Evolutionary conservation across 495 filamentous ascomycete species (phyloP).

Genomic region (Podospora bellae-mahoneyi): DNA sequence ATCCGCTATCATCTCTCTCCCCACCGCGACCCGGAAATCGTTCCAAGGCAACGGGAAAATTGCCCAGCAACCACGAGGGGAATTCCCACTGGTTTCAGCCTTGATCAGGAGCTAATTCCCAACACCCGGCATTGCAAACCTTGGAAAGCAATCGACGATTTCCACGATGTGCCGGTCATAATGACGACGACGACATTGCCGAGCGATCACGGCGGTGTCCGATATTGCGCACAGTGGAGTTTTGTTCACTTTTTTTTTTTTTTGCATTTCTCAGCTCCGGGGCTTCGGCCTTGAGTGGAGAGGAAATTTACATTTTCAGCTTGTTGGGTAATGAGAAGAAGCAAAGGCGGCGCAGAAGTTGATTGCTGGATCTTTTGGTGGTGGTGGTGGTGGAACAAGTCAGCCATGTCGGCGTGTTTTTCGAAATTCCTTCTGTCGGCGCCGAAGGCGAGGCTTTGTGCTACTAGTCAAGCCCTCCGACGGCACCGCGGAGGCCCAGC

Average conservation of each 20-base stretch:
- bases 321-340: neutral
- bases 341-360: constrained; percentile 1
- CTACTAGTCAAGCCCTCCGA: neutral
- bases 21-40: constrained; percentile 4
- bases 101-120: constrained; percentile 6
- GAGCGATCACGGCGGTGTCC: neutral
- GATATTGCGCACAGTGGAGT: neutral
- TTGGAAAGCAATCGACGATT: neutral
- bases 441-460: neutral
- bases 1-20: neutral
- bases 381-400: neutral
- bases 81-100: constrained; percentile 22
- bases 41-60: constrained; percentile 23
- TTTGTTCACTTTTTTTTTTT: neutral
- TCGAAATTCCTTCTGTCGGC: neutral
- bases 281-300: neutral
- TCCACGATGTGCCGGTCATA: neutral
- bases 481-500: neutral
- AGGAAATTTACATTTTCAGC: neutral
- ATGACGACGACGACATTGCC: neutral
- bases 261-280: neutral
- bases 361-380: neutral
- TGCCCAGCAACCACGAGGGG: constrained; percentile 17
- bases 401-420: neutral
- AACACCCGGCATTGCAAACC: neutral